phyloP scores from a whole-genome alignment of 345 rosid species.

The Pistacia vera region DNA sequence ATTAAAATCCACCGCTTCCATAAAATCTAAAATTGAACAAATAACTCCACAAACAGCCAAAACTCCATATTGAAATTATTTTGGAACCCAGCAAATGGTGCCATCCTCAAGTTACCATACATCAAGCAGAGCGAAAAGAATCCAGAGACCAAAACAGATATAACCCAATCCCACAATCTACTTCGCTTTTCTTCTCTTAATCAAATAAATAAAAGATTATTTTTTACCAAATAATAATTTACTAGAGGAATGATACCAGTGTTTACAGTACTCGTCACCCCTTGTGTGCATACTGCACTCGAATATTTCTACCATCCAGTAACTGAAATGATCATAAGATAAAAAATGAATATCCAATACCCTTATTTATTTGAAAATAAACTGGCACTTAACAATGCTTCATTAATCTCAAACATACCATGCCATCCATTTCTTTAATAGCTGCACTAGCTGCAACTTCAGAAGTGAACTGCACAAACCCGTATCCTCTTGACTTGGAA shows the following conservation, averaged over 20 bases:
- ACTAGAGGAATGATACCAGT: slow-evolving; percentile 3
- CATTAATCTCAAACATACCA: slow-evolving; percentile 31
- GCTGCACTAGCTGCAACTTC: slow-evolving; percentile 63
- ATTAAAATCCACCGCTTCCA: not conserved
- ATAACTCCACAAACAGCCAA: too few relatives aligned
- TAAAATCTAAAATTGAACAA: not conserved
- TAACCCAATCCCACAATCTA: not conserved
- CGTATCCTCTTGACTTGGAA: slow-evolving; percentile 77
- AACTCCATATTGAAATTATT: too few relatives aligned
- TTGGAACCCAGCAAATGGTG: not conserved
- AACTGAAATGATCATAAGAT: slow-evolving; percentile 33
- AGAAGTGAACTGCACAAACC: slow-evolving; percentile 60
- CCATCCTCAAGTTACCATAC: not conserved
- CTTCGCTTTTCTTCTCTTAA: not conserved
- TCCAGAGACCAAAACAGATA: not conserved
- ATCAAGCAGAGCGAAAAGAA: not conserved
- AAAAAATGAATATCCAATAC: not conserved
- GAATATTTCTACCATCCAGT: slow-evolving; percentile 69
- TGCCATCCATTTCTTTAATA: slow-evolving; percentile 60
- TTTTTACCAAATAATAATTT: not conserved
- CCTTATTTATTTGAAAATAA: not conserved
- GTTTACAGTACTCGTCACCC: slow-evolving; percentile 8
- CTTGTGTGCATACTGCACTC: slow-evolving; percentile 53
- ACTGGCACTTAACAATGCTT: not conserved
- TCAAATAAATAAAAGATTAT: not conserved